Conservation (phyloP, 148 eudicot genomes). For the Nepenthes mirabilis region DNA sequence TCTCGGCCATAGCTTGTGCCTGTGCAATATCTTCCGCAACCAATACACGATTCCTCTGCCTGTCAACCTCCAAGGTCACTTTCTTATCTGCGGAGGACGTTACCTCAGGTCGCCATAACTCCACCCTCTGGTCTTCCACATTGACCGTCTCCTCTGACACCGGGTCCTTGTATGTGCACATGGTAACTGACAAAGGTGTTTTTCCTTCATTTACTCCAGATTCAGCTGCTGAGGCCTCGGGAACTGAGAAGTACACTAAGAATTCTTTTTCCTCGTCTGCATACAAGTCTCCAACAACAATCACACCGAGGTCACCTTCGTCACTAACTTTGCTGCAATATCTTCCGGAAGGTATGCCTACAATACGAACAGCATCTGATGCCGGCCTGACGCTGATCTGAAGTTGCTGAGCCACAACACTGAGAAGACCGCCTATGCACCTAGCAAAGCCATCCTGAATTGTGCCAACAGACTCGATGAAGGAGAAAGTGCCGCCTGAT, state of each 20-base stretch:
- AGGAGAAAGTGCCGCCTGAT: slow-evolving; percentile 36
- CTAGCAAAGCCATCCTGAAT: slow-evolving; percentile 38
- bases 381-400: slow-evolving; percentile 4
- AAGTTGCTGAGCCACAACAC: slow-evolving; percentile 29
- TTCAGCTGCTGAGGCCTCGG: slow-evolving; percentile 4
- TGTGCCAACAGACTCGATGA: slow-evolving; percentile 25
- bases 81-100: slow-evolving; percentile 6
- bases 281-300: slow-evolving; percentile 11
- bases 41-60: slow-evolving; percentile 22
- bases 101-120: slow-evolving; percentile 22
- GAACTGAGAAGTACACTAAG: slow-evolving; percentile 15
- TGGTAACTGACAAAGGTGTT: slow-evolving; percentile 7
- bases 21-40: slow-evolving; percentile 21
- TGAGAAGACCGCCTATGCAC: slow-evolving; percentile 37
- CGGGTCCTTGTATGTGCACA: slow-evolving; percentile 22
- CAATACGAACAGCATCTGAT: slow-evolving; percentile 7
- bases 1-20: slow-evolving; percentile 28
- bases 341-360: slow-evolving; percentile 21
- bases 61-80: slow-evolving; percentile 31
- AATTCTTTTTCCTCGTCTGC: slow-evolving; percentile 31
- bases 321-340: slow-evolving; percentile 8
- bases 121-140: slow-evolving; percentile 10
- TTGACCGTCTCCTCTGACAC: slow-evolving; percentile 7
- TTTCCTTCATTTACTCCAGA: neutral
- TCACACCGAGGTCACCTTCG: slow-evolving; percentile 1